Conservation (phyloP, 2,329 filamentous ascomycete genomes). For the Alternaria infectoria region DNA sequence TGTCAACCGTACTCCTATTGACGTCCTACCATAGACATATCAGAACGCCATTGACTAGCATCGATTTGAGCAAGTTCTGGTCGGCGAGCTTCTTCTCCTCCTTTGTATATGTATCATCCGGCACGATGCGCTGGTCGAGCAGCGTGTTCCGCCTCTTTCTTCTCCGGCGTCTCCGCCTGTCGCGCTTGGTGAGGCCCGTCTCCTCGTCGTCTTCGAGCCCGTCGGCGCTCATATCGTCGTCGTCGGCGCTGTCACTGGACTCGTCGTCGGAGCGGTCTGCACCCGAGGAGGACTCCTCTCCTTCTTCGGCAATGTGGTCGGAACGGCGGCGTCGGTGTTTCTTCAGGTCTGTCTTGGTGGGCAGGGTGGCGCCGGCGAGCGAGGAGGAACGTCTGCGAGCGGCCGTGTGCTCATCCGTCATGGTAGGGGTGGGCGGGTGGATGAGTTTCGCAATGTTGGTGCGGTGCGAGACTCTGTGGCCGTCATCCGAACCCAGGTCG, state of each 20-base stretch:
- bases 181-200: constrained; percentile 78
- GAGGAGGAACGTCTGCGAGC: constrained; percentile 46
- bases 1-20: not conserved
- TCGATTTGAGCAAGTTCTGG: constrained; percentile 70
- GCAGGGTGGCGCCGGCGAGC: constrained; percentile 35
- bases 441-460: constrained; percentile 35
- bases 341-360: constrained; percentile 28
- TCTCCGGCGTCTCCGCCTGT: constrained; percentile 71
- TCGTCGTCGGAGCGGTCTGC: constrained; percentile 39
- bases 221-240: constrained; percentile 68
- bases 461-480: constrained; percentile 15
- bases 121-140: constrained; percentile 73
- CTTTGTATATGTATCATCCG: constrained; percentile 62
- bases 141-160: constrained; percentile 72
- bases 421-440: constrained; percentile 41
- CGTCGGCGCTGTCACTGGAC: constrained; percentile 56
- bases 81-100: constrained; percentile 79
- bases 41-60: constrained; percentile 77
- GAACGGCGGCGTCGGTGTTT: constrained; percentile 38
- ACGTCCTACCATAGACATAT: constrained; percentile 76
- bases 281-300: constrained; percentile 35
- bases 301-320: constrained; percentile 45
- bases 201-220: constrained; percentile 85
- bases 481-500: constrained; percentile 29
- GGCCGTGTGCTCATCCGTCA: constrained; percentile 36